A percentile compares a stretch with the other conserved stretches of the same genome.
Evolutionary conservation across 345 rosid genomes (phyloP).

Genomic region (Camelina hispida): DNA sequence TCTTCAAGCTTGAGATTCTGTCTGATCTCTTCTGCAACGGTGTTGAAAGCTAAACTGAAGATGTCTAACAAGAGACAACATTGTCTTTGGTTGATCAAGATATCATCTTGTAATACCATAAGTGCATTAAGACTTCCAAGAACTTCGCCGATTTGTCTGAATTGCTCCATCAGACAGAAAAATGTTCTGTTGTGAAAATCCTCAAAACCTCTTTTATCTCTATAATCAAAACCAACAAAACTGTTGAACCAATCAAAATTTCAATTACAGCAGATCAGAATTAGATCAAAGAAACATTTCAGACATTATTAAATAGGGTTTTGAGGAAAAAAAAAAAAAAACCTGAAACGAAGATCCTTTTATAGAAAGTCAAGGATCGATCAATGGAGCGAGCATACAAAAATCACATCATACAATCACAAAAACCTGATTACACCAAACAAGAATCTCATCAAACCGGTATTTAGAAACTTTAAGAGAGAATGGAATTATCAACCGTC

Average conservation of each 20-base stretch:
- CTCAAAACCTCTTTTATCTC: neutral
- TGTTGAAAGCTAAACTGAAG: conserved; percentile 67
- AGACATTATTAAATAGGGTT: conserved; percentile 5
- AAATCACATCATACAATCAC: neutral
- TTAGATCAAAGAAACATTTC: neutral
- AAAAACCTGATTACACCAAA: conserved; percentile 19
- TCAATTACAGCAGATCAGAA: neutral
- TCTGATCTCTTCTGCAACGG: conserved; percentile 69
- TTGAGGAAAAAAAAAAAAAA: neutral
- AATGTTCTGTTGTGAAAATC: neutral
- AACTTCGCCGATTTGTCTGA: conserved; percentile 90
- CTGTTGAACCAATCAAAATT: neutral
- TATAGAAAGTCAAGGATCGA: neutral
- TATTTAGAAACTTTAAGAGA: too few relatives aligned
- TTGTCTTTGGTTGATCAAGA: conserved; percentile 72
- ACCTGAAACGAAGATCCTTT: conserved; percentile 39
- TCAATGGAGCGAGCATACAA: conserved; percentile 15
- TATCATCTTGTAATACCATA: conserved; percentile 82
- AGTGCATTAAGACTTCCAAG: conserved; percentile 86
- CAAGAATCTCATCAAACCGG: conserved; percentile 20
- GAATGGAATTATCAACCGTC: too few relatives aligned
- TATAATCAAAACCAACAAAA: neutral
- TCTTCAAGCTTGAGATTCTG: conserved; percentile 78
- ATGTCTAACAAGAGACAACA: conserved; percentile 67
- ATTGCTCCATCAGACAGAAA: conserved; percentile 62